phyloP scores from a whole-genome alignment of 192 early-diverging fungal species.

The Phycomyces nitens region DNA sequence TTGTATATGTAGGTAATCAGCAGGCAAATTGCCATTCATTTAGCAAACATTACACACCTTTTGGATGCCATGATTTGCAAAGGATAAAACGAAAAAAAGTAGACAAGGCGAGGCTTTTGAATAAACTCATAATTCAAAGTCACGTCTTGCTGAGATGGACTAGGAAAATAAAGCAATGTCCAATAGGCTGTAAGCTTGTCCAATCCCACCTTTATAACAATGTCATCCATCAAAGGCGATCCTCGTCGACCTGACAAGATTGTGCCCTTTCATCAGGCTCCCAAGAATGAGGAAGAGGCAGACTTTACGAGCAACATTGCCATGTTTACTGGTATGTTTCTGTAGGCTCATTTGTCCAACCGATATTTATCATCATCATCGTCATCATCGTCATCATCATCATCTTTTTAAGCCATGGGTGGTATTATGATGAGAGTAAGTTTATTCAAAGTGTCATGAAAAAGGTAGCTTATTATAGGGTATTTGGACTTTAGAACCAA shows the following conservation, averaged over 20 bases:
- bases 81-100: not conserved
- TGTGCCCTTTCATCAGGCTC: conserved; percentile 29
- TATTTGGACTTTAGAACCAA: conserved; percentile 26
- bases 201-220: not conserved
- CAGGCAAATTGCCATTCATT: not conserved
- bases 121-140: too few relatives aligned
- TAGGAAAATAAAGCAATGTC: not conserved
- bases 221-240: conserved; percentile 25
- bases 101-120: too few relatives aligned
- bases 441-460: not conserved
- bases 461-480: too few relatives aligned
- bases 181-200: not conserved
- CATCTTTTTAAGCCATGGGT: conserved; percentile 24
- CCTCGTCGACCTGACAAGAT: conserved; percentile 29
- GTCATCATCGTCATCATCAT: not conserved
- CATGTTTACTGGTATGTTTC: conserved; percentile 26
- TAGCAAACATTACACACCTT: not conserved
- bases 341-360: too few relatives aligned
- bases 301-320: conserved; percentile 28
- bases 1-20: too few relatives aligned
- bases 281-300: conserved; percentile 21
- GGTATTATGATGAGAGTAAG: conserved; percentile 37
- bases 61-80: not conserved
- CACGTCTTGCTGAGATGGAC: too few relatives aligned
- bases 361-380: not conserved